These are phyloP conservation scores for Cicer chorassanicum DNA, from an alignment of 306 rosid species.

Conservation along the genomic window DNA sequence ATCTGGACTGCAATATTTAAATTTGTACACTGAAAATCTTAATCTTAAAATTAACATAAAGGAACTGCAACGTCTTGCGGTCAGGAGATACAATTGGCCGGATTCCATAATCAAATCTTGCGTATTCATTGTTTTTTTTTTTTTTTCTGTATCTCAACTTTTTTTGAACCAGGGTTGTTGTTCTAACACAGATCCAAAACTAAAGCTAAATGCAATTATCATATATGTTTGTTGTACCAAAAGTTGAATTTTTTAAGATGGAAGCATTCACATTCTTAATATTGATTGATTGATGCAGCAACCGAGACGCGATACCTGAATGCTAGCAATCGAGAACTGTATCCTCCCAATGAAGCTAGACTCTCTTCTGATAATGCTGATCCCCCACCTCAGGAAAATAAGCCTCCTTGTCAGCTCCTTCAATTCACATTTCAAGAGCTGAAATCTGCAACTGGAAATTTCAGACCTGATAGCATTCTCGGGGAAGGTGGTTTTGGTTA, in stretches of 20 bases:
- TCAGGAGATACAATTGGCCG: not conserved
- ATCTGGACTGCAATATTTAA: too few relatives aligned
- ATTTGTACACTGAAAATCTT: too few relatives aligned
- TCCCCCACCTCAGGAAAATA: conserved; percentile 61
- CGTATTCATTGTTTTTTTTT: too few relatives aligned
- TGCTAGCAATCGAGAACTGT: conserved; percentile 90
- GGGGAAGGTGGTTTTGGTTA: conserved; percentile 98
- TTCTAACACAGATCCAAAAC: conserved; percentile 38
- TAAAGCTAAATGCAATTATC: conserved; percentile 26
- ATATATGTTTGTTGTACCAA: conserved; percentile 10
- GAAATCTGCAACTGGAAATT: conserved; percentile 91
- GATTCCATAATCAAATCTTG: not conserved
- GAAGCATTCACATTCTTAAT: conserved; percentile 41
- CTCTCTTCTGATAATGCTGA: conserved; percentile 71
- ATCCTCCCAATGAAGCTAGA: conserved; percentile 75
- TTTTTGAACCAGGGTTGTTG: not conserved
- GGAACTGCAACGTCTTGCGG: too few relatives aligned
- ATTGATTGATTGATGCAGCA: conserved; percentile 59
- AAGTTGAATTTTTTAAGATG: conserved; percentile 32
- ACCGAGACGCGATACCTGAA: conserved; percentile 88
- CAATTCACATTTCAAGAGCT: conserved; percentile 86
- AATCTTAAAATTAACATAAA: too few relatives aligned
- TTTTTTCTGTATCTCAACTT: too few relatives aligned
- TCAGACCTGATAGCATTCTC: conserved; percentile 98
- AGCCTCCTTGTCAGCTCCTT: conserved; percentile 70